These are phyloP conservation scores for Wickerhamiella alocasiicola DNA, from an alignment of 805 yeast species.

Conservation along the genomic window DNA sequence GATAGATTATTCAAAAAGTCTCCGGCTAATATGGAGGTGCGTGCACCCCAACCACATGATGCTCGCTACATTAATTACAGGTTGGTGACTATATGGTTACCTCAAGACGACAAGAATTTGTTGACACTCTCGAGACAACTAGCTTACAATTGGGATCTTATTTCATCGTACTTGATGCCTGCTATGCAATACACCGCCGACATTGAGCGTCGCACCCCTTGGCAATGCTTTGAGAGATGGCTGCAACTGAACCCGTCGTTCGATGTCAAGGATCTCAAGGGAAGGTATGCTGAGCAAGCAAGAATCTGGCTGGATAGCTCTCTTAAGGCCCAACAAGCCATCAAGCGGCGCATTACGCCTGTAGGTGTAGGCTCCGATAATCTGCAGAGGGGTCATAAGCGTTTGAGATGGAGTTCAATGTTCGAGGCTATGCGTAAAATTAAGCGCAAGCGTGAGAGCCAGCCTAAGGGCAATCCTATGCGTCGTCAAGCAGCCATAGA, in stretches of 20 bases:
- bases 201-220: conserved; percentile 90
- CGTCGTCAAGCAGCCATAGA: conserved; percentile 30
- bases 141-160: conserved; percentile 86
- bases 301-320: conserved; percentile 90
- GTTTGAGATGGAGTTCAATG: conserved; percentile 93
- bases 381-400: conserved; percentile 81
- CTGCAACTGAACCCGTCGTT: conserved; percentile 83
- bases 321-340: conserved; percentile 73
- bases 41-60: conserved; percentile 89
- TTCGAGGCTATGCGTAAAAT: conserved; percentile 88
- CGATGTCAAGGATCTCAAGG: conserved; percentile 77
- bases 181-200: conserved; percentile 67
- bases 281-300: conserved; percentile 69
- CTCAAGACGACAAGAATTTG: conserved; percentile 76
- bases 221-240: conserved; percentile 98
- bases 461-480: conserved; percentile 42
- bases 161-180: conserved; percentile 65
- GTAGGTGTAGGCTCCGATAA: conserved; percentile 89
- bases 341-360: conserved; percentile 81
- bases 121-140: conserved; percentile 74
- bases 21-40: conserved; percentile 28
- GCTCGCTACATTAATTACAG: conserved; percentile 66
- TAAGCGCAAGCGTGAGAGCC: conserved; percentile 77
- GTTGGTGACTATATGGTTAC: conserved; percentile 92
- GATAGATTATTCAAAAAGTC: conserved; percentile 13